Evolutionary conservation across 1,139 yeast species (phyloP).

Genomic region (Debaryomyces psychrophilus): DNA sequence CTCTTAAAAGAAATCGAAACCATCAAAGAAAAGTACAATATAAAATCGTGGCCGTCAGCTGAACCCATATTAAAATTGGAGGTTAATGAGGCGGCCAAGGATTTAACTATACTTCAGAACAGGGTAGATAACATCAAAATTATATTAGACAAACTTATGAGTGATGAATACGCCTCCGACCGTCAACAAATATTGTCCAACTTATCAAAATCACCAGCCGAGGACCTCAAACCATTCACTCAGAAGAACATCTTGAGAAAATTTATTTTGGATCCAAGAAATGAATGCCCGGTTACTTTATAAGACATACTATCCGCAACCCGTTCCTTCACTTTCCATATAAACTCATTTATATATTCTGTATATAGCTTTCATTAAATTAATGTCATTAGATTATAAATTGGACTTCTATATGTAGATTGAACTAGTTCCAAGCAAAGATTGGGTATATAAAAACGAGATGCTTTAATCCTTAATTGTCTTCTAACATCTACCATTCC

Average conservation of each 20-base stretch:
- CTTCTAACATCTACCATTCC: too few species aligned
- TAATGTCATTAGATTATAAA: slow-evolving; percentile 2
- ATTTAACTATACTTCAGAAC: slow-evolving; percentile 29
- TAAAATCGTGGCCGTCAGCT: slow-evolving; percentile 61
- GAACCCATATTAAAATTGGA: slow-evolving; percentile 43
- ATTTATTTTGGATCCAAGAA: slow-evolving; percentile 40
- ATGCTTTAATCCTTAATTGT: too few species aligned
- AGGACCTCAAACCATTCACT: slow-evolving; percentile 29
- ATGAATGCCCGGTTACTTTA: slow-evolving; percentile 38
- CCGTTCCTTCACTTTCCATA: not conserved
- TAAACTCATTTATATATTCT: slow-evolving; percentile 1
- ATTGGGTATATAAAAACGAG: too few species aligned
- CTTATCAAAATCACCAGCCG: slow-evolving; percentile 30
- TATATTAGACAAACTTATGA: slow-evolving; percentile 39
- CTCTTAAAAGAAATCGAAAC: slow-evolving; percentile 48
- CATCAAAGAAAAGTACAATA: slow-evolving; percentile 55
- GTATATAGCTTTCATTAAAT: slow-evolving; percentile 5
- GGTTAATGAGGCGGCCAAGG: slow-evolving; percentile 27
- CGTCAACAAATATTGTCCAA: slow-evolving; percentile 31
- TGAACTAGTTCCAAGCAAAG: not conserved
- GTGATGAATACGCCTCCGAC: slow-evolving; percentile 28
- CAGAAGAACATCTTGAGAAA: slow-evolving; percentile 47
- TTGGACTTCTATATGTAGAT: not conserved
- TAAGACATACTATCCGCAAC: not conserved
- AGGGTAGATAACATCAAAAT: slow-evolving; percentile 33